These are phyloP conservation scores for Paspalum notatum DNA, from an alignment of 176 grass and related monocot species.

Conservation along the genomic window DNA sequence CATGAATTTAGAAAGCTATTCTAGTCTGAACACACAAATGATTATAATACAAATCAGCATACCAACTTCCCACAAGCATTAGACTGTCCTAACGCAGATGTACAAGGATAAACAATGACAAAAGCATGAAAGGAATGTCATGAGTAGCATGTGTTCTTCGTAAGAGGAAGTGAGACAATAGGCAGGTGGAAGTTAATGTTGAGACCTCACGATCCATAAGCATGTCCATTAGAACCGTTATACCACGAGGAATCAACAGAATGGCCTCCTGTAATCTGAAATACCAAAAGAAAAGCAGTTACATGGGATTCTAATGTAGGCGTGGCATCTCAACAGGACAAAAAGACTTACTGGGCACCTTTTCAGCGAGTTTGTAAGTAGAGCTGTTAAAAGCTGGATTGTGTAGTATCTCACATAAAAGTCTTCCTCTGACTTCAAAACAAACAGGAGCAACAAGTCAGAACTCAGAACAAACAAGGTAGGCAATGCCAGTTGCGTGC, in stretches of 20 bases:
- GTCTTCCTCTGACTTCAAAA: conserved; percentile 92
- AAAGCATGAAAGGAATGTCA: conserved; percentile 3
- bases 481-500: conserved; percentile 10
- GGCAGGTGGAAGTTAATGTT: not conserved
- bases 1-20: conserved; percentile 12
- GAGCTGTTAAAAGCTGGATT: conserved; percentile 93
- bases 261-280: conserved; percentile 94
- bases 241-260: conserved; percentile 96
- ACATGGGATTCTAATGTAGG: conserved; percentile 26
- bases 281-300: conserved; percentile 42
- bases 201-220: conserved; percentile 98
- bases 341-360: conserved; percentile 72
- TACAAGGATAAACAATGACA: not conserved
- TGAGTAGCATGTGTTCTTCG: conserved; percentile 19
- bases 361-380: conserved; percentile 92
- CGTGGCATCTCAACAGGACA: conserved; percentile 29
- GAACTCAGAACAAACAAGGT: conserved; percentile 11
- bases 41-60: conserved; percentile 16
- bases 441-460: conserved; percentile 32
- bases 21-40: not conserved
- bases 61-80: not conserved
- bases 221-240: conserved; percentile 99
- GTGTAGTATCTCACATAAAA: conserved; percentile 99
- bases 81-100: not conserved
- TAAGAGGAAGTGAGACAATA: conserved; percentile 9